Evolutionary conservation across 345 rosid species (phyloP), one percentile per base, ranked within the genome.

Genomic region (Adansonia digitata): DNA sequence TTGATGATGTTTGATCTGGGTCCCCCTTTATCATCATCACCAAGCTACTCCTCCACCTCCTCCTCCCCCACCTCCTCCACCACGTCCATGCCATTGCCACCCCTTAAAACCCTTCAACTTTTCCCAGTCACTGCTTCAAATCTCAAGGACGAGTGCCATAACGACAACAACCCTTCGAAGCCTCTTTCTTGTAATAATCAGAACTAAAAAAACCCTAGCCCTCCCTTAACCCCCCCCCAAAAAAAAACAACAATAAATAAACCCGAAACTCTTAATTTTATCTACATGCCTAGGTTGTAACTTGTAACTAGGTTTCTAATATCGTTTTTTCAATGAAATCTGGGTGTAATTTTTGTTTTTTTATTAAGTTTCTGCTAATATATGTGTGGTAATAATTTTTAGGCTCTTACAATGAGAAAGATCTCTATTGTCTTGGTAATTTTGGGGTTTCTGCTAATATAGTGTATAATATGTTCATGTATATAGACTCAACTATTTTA

Each of bases 31-130:
- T 74, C 78, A 59, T 26, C 62, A 11, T 75, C 77, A 55, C 77
- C 81, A 72, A 74, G 77, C 64, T 74, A 76, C 35, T 70, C 77
- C 77, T 4, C 48, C 53, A 71, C 76, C 35, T 75, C 75, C 80
- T 45, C n/a, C 35, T 70, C 77, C 77, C 3, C 48, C 53, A 71
- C 76, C 35, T 75, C 75, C 80, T 45, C n/a, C n/a, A n/a, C n/a
- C n/a, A n/a, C n/a, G n/a, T n/a, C 34, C 34, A 31, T 31, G 34
- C 34, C 34, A 31, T n/a, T 57, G 43, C 86, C 91, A 64, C 91
- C 97, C 3, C 85, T 86, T 13, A 85, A 88, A 86, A 94, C 98
- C 74, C 97, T 94, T 9, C 82, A 94, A 77, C 98, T 94, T 82
- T 94, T 94, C 80, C 98, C 98, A 13, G 77, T 93, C 81, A 89